Evolutionary conservation across 305 asterid genomes (phyloP).

Genomic region (Petunia hybrid): DNA sequence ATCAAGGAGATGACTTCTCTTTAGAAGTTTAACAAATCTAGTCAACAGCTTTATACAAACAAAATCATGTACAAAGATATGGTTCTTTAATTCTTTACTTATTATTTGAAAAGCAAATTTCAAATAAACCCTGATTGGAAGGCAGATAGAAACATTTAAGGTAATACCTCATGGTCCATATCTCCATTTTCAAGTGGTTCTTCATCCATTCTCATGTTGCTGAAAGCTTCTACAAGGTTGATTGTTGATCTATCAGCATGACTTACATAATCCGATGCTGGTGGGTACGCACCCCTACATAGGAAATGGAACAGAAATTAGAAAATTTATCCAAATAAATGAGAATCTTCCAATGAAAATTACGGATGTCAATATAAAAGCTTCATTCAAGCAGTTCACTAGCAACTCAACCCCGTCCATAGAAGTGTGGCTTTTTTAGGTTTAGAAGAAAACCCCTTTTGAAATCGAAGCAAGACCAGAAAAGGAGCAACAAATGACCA

Average conservation of each 20-base stretch:
- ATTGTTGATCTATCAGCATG: constrained; percentile 73
- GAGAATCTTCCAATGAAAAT: not conserved
- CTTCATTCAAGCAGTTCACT: no score
- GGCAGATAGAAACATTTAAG: not conserved
- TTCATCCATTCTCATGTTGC: constrained; percentile 76
- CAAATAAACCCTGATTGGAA: constrained; percentile 3
- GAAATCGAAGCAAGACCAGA: constrained; percentile 16
- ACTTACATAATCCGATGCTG: constrained; percentile 73
- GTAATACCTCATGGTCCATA: constrained; percentile 75
- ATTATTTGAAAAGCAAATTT: not conserved
- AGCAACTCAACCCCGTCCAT: no score
- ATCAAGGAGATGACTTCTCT: not conserved
- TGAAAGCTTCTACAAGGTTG: constrained; percentile 84
- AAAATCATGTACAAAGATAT: not conserved
- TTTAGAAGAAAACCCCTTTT: no score
- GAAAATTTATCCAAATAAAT: not conserved
- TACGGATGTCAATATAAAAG: no score
- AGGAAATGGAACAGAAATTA: constrained; percentile 36
- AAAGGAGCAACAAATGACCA: not conserved
- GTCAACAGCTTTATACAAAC: not conserved
- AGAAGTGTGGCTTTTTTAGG: no score
- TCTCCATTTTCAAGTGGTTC: constrained; percentile 87
- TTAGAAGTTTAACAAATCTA: no score
- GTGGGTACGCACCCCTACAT: constrained; percentile 74
- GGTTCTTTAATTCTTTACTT: not conserved